Evolutionary conservation across 192 early-diverging fungal species (phyloP), one percentile per base, ranked within the genome.

Genomic region (Entomortierella beljakovae): DNA sequence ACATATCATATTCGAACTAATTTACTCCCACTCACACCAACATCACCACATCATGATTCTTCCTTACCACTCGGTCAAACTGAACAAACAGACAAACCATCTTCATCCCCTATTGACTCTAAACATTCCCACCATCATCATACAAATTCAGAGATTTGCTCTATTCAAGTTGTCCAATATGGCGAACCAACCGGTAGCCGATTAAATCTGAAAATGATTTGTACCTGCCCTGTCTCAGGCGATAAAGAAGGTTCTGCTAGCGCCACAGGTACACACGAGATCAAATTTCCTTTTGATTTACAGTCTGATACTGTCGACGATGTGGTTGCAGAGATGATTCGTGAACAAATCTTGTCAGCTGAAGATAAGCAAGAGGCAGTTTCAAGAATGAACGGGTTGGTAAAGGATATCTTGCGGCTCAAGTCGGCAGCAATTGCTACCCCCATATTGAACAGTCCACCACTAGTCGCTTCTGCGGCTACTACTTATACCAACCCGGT

Each of bases 261-360:
- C 38, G 48, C 70, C 35, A 63, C 79, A 61, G 75, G 75, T 20
- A 82, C 71, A 42, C 81, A 87, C 48, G 89, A 92, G 56, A 91
- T 92, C 73, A 91, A 89, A 61, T 92, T 92, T 79, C 88, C 89
- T 0, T 90, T 92, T 71, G 82, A 83, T 60, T 69, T 88, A 52
- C 81, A 81, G 32, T 84, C 88, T 0, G 93, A 94, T 54, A 94
- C 92, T 0, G 87, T 90, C 6, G 87, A 89, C 16, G 88, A 91
- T 56, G 93, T 94, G 1, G 92, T 94, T 3, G 59, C 83, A 16
- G 88, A 89, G 67, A 89, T 89, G 88, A 83, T 89, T 57, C 64
- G 81, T 15, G 81, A 82, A 51, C 66, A 74, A 54, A 82, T 82
- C 31, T 29, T 82, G 33, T 70, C 63, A 11, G 68, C 33, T 15